Evolutionary conservation across 169 alveolate species (phyloP).

Genomic region (Cryptosporidium tyzzeri): DNA sequence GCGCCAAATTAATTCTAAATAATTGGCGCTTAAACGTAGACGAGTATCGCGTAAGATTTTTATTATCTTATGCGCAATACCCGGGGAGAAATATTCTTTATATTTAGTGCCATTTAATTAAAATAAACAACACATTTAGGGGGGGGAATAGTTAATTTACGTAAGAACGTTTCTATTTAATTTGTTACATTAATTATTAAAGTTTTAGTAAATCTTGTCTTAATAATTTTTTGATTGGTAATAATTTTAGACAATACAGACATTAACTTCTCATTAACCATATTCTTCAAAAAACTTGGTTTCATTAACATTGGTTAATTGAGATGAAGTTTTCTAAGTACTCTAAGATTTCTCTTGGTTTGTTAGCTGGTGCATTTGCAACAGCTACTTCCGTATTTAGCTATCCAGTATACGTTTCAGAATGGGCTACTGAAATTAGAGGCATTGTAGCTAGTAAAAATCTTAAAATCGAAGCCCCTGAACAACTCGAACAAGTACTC

Average conservation of each 20-base stretch:
- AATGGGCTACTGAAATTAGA: conserved; percentile 12
- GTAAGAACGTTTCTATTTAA: no score
- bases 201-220: background rate
- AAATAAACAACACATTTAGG: background rate
- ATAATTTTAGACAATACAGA: background rate
- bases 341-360: background rate
- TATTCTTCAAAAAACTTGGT: no score
- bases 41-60: conserved; percentile 13
- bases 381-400: background rate
- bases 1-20: no score
- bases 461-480: background rate
- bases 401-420: background rate
- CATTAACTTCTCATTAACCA: background rate
- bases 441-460: background rate
- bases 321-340: conserved; percentile 5
- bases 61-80: background rate
- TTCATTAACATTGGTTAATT: background rate
- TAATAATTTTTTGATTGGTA: no score
- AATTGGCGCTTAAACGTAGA: conserved; percentile 30
- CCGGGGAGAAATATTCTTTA: background rate
- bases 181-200: no score
- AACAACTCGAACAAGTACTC: background rate
- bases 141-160: background rate
- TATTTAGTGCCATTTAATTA: background rate
- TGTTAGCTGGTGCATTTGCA: background rate